A percentile compares a stretch with the other conserved stretches of the same genome.
phyloP scores from a whole-genome alignment of 306 rosid genomes.

The Bauhinia variegata region DNA sequence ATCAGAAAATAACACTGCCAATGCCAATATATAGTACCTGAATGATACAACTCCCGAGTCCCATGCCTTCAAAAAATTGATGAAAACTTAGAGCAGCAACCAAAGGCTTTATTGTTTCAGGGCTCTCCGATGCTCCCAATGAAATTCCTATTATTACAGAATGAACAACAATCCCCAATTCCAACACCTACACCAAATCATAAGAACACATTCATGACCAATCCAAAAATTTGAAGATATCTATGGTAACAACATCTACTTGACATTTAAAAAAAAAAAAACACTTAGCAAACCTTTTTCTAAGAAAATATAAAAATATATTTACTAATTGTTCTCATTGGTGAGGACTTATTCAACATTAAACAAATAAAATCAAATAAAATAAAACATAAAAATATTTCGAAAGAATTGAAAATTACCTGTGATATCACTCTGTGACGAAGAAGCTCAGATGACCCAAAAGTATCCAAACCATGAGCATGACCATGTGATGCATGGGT shows the following conservation, averaged over 20 bases:
- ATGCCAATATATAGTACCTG: no score
- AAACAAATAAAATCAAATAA: no score
- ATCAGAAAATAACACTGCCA: no score
- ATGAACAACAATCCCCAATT: slow-evolving; percentile 64
- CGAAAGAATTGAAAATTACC: slow-evolving; percentile 26
- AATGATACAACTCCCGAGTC: slow-evolving; percentile 57
- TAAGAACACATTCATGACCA: no score
- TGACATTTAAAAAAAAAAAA: no score
- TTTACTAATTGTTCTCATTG: no score
- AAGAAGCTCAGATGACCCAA: slow-evolving; percentile 30
- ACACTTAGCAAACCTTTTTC: no score
- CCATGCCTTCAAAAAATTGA: slow-evolving; percentile 68
- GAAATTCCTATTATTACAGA: slow-evolving; percentile 63
- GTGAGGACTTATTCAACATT: no score
- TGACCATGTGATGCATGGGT: slow-evolving; percentile 77
- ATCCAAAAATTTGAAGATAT: no score
- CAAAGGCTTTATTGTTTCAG: slow-evolving; percentile 49
- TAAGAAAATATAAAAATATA: no score
- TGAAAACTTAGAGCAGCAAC: slow-evolving; percentile 62
- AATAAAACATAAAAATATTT: no score
- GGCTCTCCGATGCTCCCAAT: slow-evolving; percentile 48
- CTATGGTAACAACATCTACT: no score
- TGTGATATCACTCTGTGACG: slow-evolving; percentile 69
- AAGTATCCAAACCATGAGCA: slow-evolving; percentile 52
- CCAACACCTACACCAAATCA: slow-evolving; percentile 44